Base-by-base conservation (phyloP, 1,139 yeast species). In the Pichia sp. region DNA sequence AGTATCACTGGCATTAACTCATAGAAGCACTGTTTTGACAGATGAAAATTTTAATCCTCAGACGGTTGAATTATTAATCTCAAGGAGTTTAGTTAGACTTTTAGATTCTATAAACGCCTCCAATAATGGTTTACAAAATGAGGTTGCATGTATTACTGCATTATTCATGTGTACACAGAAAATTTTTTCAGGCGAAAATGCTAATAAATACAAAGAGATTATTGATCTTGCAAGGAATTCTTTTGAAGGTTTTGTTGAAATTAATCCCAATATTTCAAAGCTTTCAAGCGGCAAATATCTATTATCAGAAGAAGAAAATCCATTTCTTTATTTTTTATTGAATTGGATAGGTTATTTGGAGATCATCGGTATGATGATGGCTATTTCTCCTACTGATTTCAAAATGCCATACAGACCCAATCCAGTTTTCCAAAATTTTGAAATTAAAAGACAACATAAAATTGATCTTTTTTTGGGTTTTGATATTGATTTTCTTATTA, bases 341-440 rank as follows among this genome's bases (percentile, higher is more conserved):
- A 24, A 31, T 6, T 49, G 50, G 51, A 49, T 49, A 22, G 48
- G 43, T 16, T 49, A 47, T 45, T 29, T 46, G n/a, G 51, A 49
- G 24, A 40, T 49, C 10, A 39, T 49, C 31, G 51, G 48, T 6
- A 33, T 47, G 28, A 49, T 49, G 48, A 46, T 44, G 48, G 40
- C 44, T 1, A 42, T 49, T 10, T 39, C 45, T 2, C 50, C 51
- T 6, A 41, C 24, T 25, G 31, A 27, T 30, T 40, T 30, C 4
- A 41, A 37, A 39, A 46, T 43, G 41, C 50, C 50, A 1, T 37
- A 41, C 30, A 39, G 46, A 22, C 41, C 46, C 12, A 40, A 39
- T n/a, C 28, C 37, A 2, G 30, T 49, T 3, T 44, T 42, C 20
- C 29, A 44, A 34, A 38, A 44, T 4, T 28, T 39, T 35, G 40